Evolutionary conservation across 225 moss, liverwort and hornwort genomes (phyloP).

Genomic region (Marchantia polymorpha): DNA sequence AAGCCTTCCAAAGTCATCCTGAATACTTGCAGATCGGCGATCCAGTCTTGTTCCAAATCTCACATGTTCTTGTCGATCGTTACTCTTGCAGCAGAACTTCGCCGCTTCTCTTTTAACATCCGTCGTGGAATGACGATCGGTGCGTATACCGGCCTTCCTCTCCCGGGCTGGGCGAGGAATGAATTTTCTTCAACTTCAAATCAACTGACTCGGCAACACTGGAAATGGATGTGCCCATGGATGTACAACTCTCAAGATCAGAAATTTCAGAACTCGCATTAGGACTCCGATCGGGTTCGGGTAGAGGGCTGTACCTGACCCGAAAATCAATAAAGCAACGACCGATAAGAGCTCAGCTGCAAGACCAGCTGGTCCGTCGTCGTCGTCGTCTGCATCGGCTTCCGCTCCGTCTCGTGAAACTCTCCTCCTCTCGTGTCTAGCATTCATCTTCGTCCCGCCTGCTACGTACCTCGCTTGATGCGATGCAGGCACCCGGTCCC

Average conservation of each 20-base stretch:
- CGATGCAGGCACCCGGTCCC: too few relatives aligned
- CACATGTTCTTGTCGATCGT: neutral
- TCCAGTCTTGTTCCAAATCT: neutral
- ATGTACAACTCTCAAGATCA: conserved; percentile 12
- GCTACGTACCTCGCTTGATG: too few relatives aligned
- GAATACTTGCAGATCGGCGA: neutral
- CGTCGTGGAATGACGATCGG: neutral
- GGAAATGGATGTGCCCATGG: conserved; percentile 6
- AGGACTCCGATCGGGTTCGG: too few relatives aligned
- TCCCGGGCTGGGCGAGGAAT: neutral
- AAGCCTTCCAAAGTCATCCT: neutral
- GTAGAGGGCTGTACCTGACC: too few relatives aligned
- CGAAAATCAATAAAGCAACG: too few relatives aligned
- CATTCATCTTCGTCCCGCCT: too few relatives aligned
- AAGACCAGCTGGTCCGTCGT: too few relatives aligned
- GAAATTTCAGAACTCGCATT: neutral
- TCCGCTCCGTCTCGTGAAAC: too few relatives aligned
- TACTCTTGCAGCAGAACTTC: neutral
- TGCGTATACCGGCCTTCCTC: neutral
- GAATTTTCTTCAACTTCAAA: neutral
- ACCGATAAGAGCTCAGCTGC: too few relatives aligned
- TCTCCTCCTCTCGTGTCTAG: too few relatives aligned
- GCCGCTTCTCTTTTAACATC: neutral
- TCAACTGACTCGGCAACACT: conserved; percentile 4
- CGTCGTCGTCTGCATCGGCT: too few relatives aligned